Conservation (phyloP, 345 rosid species). For the Heritiera fomes region DNA sequence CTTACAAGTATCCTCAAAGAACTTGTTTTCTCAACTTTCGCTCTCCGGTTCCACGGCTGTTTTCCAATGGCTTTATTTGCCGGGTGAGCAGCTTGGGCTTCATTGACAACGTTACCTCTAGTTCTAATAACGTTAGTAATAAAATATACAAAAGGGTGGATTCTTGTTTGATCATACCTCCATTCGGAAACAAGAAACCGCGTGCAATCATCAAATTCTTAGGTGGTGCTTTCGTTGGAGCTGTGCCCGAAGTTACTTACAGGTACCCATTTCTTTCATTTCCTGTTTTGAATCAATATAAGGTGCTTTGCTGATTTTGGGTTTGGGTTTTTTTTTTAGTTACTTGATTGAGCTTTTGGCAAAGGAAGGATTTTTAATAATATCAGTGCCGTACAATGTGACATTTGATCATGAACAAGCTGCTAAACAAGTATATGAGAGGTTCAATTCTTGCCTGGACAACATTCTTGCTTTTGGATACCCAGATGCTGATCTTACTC, state of each 20-base stretch:
- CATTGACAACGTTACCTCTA: background rate
- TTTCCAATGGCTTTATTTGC: constrained; percentile 40
- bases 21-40: background rate
- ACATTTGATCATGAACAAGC: constrained; percentile 89
- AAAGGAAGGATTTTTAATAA: constrained; percentile 78
- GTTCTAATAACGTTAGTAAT: constrained; percentile 2
- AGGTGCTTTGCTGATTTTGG: background rate
- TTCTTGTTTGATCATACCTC: constrained; percentile 69
- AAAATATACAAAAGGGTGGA: constrained; percentile 53
- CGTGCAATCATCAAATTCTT: constrained; percentile 78
- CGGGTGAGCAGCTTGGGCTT: constrained; percentile 24
- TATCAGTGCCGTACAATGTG: constrained; percentile 85
- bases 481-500: constrained; percentile 51
- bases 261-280: constrained; percentile 38
- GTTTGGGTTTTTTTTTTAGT: constrained; percentile 32
- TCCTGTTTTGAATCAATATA: background rate
- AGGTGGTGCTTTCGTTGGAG: constrained; percentile 91
- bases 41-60: background rate
- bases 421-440: constrained; percentile 67
- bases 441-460: constrained; percentile 75
- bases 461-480: constrained; percentile 55
- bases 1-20: background rate
- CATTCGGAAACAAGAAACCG: constrained; percentile 50
- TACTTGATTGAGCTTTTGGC: constrained; percentile 78
- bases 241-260: constrained; percentile 90